Evolutionary conservation across 257 asterid genomes (phyloP).

Genomic region (Solanum appendiculatum): DNA sequence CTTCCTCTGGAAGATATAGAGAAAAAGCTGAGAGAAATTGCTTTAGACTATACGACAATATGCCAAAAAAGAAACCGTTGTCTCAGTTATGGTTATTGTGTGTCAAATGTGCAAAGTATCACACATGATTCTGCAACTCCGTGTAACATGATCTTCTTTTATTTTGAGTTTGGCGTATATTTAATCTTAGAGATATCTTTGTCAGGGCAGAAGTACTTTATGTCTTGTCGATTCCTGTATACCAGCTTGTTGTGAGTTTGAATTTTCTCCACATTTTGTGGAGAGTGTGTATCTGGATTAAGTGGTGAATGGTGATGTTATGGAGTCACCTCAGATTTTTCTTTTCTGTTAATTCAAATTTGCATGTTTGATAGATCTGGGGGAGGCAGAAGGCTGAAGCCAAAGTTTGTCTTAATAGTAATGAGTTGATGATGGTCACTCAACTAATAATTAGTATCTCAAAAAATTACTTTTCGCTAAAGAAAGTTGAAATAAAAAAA

Average conservation of each 20-base stretch:
- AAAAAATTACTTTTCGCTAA: too few species aligned
- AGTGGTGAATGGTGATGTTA: background rate
- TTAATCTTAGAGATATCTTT: background rate
- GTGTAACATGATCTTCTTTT: background rate
- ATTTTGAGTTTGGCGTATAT: background rate
- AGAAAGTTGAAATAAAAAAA: too few species aligned
- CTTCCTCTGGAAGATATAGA: constrained; percentile 62
- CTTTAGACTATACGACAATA: constrained; percentile 29
- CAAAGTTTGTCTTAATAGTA: background rate
- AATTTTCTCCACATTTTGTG: background rate
- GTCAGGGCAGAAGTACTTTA: background rate
- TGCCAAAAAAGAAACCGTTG: constrained; percentile 57
- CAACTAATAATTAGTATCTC: too few species aligned
- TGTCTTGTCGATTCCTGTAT: background rate
- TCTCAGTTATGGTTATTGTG: constrained; percentile 42
- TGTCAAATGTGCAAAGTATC: background rate
- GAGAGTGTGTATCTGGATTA: background rate
- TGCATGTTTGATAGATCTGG: background rate
- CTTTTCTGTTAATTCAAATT: background rate
- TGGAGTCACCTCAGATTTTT: background rate
- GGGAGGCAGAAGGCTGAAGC: background rate
- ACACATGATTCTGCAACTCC: too few species aligned
- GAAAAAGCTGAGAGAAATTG: constrained; percentile 37
- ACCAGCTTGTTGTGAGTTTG: background rate
- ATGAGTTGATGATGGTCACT: too few species aligned